phyloP scores from a whole-genome alignment of 139 green algal genomes.

The Ettlia oleoabundans region DNA sequence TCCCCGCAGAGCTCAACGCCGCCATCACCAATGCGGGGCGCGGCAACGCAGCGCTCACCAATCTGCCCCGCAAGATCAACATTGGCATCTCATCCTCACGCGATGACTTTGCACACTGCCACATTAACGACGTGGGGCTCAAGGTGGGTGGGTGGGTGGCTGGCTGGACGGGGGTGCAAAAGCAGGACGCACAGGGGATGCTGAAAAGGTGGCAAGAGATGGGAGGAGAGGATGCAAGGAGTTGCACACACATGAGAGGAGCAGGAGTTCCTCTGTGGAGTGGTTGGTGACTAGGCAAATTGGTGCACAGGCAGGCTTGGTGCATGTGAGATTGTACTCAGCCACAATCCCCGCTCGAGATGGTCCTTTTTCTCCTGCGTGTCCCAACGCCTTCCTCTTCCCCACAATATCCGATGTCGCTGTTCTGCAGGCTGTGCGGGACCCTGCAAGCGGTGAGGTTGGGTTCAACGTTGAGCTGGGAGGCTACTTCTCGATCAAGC shows the following conservation, averaged over 20 bases:
- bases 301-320: too few species aligned
- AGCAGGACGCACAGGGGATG: too few species aligned
- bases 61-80: conserved; percentile 98
- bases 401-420: not conserved
- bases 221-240: too few species aligned
- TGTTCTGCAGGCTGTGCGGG: conserved; percentile 58
- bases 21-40: conserved; percentile 71
- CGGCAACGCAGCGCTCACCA: conserved; percentile 88
- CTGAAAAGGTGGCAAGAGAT: too few species aligned
- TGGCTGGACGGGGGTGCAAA: too few species aligned
- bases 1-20: conserved; percentile 69
- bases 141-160: conserved; percentile 41
- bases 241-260: too few species aligned
- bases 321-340: too few species aligned
- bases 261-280: too few species aligned
- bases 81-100: conserved; percentile 85
- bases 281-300: too few species aligned
- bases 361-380: not conserved
- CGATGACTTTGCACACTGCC: conserved; percentile 96
- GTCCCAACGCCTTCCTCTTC: not conserved
- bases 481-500: conserved; percentile 94
- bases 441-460: conserved; percentile 73
- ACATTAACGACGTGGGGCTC: conserved; percentile 99
- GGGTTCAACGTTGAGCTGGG: conserved; percentile 91
- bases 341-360: not conserved